phyloP scores from a whole-genome alignment of 1,139 yeast species.

The Candida tropicalis region DNA sequence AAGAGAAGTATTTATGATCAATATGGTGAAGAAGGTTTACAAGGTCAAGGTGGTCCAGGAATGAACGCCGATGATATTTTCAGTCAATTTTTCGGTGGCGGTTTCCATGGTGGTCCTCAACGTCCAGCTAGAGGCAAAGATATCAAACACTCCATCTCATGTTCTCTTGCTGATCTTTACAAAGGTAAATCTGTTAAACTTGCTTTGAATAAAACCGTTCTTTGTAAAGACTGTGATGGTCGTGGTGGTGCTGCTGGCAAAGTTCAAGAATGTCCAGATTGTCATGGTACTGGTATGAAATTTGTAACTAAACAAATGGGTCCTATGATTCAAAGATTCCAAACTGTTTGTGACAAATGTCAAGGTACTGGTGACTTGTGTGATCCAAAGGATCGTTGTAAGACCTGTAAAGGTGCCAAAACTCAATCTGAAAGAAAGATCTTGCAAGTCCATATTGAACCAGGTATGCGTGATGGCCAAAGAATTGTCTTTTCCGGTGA shows the following conservation, averaged over 20 bases:
- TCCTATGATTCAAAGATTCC: slow-evolving; percentile 98
- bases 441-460: slow-evolving; percentile 90
- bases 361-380: slow-evolving; percentile 90
- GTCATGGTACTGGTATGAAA: slow-evolving; percentile 90
- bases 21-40: slow-evolving; percentile 91
- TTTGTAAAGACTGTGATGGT: slow-evolving; percentile 90
- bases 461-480: slow-evolving; percentile 97
- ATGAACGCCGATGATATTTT: slow-evolving; percentile 90
- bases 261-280: slow-evolving; percentile 81
- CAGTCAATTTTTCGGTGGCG: slow-evolving; percentile 85
- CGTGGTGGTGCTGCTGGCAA: slow-evolving; percentile 95
- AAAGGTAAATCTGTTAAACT: slow-evolving; percentile 94
- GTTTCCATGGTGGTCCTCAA: slow-evolving; percentile 65
- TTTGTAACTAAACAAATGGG: slow-evolving; percentile 99
- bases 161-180: slow-evolving; percentile 89
- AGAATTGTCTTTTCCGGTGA: slow-evolving; percentile 89
- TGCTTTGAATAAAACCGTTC: slow-evolving; percentile 88
- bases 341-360: slow-evolving; percentile 92
- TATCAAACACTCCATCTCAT: slow-evolving; percentile 84
- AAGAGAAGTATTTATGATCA: slow-evolving; percentile 89
- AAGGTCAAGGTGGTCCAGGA: slow-evolving; percentile 73
- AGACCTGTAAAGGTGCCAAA: slow-evolving; percentile 86
- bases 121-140: slow-evolving; percentile 93
- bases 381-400: slow-evolving; percentile 88
- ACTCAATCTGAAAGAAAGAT: slow-evolving; percentile 87